phyloP scores from a whole-genome alignment of 2,329 filamentous ascomycete species.

The Coleophoma eucalyptorum region DNA sequence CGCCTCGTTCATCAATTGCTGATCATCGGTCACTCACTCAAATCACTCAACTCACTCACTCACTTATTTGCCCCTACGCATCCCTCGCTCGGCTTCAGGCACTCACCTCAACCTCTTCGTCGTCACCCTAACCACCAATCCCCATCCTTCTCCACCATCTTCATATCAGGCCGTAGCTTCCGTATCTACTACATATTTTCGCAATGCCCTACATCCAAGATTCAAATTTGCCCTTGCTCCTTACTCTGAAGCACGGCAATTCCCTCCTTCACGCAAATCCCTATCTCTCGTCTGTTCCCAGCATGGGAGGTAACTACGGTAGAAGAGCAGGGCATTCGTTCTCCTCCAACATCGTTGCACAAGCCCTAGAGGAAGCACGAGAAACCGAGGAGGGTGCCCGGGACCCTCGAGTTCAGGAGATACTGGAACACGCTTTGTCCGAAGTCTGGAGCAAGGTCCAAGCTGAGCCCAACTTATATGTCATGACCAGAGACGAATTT shows the following conservation, averaged over 20 bases:
- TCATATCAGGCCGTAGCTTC: neutral
- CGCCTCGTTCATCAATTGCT: neutral
- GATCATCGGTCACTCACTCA: neutral
- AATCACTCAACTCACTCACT: neutral
- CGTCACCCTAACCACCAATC: neutral
- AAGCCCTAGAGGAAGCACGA: constrained; percentile 72
- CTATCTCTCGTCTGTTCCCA: constrained; percentile 11
- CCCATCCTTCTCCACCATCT: neutral
- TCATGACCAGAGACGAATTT: constrained; percentile 76
- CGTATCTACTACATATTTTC: neutral
- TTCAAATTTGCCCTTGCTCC: constrained; percentile 17
- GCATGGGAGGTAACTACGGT: constrained; percentile 16
- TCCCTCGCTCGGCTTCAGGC: neutral
- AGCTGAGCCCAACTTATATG: constrained; percentile 61
- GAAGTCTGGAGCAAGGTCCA: constrained; percentile 67
- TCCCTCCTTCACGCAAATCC: constrained; percentile 6
- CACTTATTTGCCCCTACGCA: neutral
- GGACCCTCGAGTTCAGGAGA: constrained; percentile 57
- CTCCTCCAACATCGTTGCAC: constrained; percentile 39
- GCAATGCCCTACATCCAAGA: constrained; percentile 16
- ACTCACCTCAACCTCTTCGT: too few relatives aligned
- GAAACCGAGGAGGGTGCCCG: constrained; percentile 64
- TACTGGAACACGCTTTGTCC: constrained; percentile 61
- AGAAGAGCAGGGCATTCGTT: neutral
- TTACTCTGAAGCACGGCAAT: neutral